Conservation (phyloP, 2,329 filamentous ascomycete species). For the Xylariaceae sp. region DNA sequence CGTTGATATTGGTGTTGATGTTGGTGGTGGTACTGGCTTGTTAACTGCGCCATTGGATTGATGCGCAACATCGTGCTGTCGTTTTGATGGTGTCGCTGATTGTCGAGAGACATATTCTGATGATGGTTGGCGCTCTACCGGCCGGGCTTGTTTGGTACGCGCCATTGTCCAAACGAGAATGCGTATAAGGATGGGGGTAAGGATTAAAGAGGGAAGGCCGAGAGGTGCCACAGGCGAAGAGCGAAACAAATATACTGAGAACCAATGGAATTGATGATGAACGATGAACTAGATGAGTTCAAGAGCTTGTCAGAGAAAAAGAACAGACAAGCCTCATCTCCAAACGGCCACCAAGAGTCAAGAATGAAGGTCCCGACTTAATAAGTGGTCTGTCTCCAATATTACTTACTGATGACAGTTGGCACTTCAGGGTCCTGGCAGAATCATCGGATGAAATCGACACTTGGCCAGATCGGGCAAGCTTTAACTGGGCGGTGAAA, state of each 20-base stretch:
- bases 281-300: not conserved
- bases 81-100: constrained; percentile 32
- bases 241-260: not conserved
- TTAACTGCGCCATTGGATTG: constrained; percentile 36
- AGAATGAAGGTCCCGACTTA: too few species aligned
- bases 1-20: constrained; percentile 26
- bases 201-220: too few species aligned
- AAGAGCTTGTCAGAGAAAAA: not conserved
- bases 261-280: too few species aligned
- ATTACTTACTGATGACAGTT: constrained; percentile 36
- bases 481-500: constrained; percentile 24
- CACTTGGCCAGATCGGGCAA: constrained; percentile 18
- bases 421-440: constrained; percentile 35
- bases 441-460: constrained; percentile 35
- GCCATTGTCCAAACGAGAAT: too few species aligned
- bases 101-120: constrained; percentile 64
- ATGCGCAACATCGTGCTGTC: constrained; percentile 41
- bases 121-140: constrained; percentile 69
- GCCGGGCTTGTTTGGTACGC: constrained; percentile 71
- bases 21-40: constrained; percentile 20
- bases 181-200: not conserved
- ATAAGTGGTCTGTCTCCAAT: constrained; percentile 11
- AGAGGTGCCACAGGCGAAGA: not conserved
- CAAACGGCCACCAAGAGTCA: not conserved
- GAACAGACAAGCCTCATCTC: not conserved